phyloP scores from a whole-genome alignment of 2,329 filamentous ascomycete genomes.

The Graphilbum sp. region DNA sequence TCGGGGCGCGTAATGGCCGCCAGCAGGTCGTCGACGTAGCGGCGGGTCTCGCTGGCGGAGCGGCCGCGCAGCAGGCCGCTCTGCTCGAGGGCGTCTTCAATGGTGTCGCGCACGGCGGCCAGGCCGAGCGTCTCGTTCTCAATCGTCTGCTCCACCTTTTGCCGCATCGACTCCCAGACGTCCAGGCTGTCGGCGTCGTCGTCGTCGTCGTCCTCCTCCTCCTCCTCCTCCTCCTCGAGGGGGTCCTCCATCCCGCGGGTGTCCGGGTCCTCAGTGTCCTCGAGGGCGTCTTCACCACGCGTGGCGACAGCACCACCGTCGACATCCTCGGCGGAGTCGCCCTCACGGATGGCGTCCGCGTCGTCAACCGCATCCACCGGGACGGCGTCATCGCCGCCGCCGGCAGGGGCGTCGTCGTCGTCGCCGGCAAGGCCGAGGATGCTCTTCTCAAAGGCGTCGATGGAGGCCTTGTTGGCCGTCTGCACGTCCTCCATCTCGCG shows the following conservation, averaged over 20 bases:
- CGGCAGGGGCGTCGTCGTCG: neutral
- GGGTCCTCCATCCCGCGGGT: conserved; percentile 1
- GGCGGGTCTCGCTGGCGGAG: conserved; percentile 26
- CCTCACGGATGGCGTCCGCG: conserved; percentile 12
- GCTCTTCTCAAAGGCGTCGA: conserved; percentile 51
- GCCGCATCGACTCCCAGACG: conserved; percentile 38
- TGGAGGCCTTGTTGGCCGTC: conserved; percentile 41
- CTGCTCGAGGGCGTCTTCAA: conserved; percentile 37
- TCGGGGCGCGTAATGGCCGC: conserved; percentile 24
- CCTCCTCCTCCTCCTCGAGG: conserved; percentile 12
- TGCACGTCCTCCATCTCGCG: conserved; percentile 63
- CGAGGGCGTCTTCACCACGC: too few relatives aligned
- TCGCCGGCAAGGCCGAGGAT: conserved; percentile 32
- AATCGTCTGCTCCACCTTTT: conserved; percentile 38
- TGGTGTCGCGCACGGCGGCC: conserved; percentile 33
- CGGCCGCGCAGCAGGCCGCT: conserved; percentile 32
- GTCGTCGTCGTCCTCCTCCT: conserved; percentile 9
- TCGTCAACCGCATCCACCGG: conserved; percentile 8
- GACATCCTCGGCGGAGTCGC: conserved; percentile 8
- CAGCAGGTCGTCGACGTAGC: conserved; percentile 33
- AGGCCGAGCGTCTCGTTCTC: conserved; percentile 39
- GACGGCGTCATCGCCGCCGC: conserved; percentile 2
- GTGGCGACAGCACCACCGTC: too few relatives aligned
- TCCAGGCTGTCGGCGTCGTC: conserved; percentile 13
- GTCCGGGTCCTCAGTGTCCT: too few relatives aligned